phyloP scores from a whole-genome alignment of 257 asterid genomes.

The Leonotis leonurus region DNA sequence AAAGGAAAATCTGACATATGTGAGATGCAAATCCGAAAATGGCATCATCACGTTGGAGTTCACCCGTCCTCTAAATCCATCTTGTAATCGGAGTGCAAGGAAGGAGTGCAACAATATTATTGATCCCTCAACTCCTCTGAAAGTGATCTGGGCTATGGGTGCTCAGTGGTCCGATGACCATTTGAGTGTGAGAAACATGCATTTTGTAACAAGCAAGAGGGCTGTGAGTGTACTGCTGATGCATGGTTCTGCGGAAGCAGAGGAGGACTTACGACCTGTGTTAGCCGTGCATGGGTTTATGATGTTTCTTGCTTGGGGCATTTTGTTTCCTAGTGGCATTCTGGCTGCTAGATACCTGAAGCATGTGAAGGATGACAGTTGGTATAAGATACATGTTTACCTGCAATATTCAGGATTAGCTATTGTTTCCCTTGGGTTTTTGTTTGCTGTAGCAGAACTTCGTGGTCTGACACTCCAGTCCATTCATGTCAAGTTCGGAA shows the following conservation, averaged over 20 bases:
- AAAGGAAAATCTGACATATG: conserved; percentile 73
- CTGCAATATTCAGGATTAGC: conserved; percentile 88
- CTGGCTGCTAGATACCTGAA: conserved; percentile 85
- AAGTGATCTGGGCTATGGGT: conserved; percentile 96
- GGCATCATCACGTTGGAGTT: conserved; percentile 90
- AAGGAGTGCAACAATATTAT: conserved; percentile 81
- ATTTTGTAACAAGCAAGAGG: conserved; percentile 78
- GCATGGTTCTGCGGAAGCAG: conserved; percentile 93
- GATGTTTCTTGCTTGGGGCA: conserved; percentile 99
- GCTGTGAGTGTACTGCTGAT: conserved; percentile 77
- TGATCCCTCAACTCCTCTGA: conserved; percentile 81
- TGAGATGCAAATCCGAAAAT: conserved; percentile 91
- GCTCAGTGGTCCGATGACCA: conserved; percentile 79
- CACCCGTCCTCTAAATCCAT: conserved; percentile 79
- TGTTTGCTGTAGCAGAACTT: conserved; percentile 97
- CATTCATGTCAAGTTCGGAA: conserved; percentile 75
- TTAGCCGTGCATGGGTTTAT: conserved; percentile 94
- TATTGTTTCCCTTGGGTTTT: conserved; percentile 84
- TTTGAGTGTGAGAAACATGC: conserved; percentile 83
- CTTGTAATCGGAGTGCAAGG: conserved; percentile 44
- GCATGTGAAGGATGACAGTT: conserved; percentile 80
- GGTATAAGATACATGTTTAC: conserved; percentile 85
- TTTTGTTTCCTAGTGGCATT: conserved; percentile 83
- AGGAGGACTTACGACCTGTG: conserved; percentile 90
- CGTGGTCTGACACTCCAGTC: conserved; percentile 64